Base-by-base conservation (phyloP, 2,329 filamentous ascomycete species). In the Phialophora expanda region DNA sequence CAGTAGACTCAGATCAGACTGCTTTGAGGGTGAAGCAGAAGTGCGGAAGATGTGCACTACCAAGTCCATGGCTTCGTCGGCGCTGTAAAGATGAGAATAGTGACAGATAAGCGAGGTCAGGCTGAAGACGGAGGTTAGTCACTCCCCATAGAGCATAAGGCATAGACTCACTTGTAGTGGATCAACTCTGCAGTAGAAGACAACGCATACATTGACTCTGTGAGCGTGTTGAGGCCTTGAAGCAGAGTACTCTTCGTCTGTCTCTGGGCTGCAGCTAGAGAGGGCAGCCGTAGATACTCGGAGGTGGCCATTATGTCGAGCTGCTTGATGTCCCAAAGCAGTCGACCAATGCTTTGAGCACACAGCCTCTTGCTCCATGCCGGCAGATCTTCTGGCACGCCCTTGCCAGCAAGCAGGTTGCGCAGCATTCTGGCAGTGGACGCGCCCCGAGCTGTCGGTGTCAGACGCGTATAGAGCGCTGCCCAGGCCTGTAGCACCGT, bases 301-400 rank as follows among this genome's bases (percentile, higher is more conserved):
- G 61, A 44, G 12, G 64, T 69, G 32, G 64, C 62, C 64, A 69
- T 65, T 24, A 69, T 66, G 41, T 69, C 67, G 22, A 69, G 41
- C 32, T 69, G 67, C 44, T 69, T 69, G 38, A 69, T 53, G n/a
- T 69, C 67, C 67, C 67, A 69, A 11, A 69, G 56, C n/a, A 69
- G 59, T 26, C 67, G 67, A n/a, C 67, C 67, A 56, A 69, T 69
- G 32, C 50, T 66, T 46, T 69, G 67, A 24, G 60, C 64, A 48
- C 67, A 69, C 9, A 69, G 67, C 50, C 67, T 66, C 55, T 67
- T 69, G 38, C 64, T 59, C 67, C 67, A 69, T 22, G 67, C 64
- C 5, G 67, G 67, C 20, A 69, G 58, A 48, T 69, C 64, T 22
- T 61, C 54, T 17, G 67, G 64, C 11, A 69, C 17, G 12, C 57